Base-by-base conservation (phyloP, 2,329 filamentous ascomycete genomes). In the Epichloe scottii region DNA sequence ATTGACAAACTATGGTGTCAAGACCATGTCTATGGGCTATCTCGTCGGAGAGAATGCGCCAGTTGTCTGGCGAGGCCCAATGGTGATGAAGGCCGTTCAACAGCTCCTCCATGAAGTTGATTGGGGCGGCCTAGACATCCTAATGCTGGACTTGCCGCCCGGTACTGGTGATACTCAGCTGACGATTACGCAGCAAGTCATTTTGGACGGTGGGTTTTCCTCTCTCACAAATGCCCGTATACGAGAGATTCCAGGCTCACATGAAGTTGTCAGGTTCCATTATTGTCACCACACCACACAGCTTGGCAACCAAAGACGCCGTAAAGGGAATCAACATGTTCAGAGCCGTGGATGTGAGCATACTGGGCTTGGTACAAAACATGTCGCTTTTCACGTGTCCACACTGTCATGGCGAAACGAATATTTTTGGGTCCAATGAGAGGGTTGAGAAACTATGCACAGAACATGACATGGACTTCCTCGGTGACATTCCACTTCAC, bases 21-120 rank as follows among this genome's bases (percentile, higher is more conserved):
- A 94, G 68, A 94, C 89, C 50, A 98, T 98, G 93, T 96, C 90
- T 0, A 97, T 98, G 87, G 93, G 93, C 47, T 97, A 95, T 57
- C 77, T 98, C 1, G 82, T 95, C 1, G 80, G 79, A 19, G 84
- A 89, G 57, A 77, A 82, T 11, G 85, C 87, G 5, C 88, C 90
- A 0, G 85, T 98, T 15, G 90, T 93, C 34, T 98, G 93, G 93
- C 82, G 93, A 48, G 93, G 93, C 0, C 78, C 95, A 2, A 96
- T 98, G 90, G 87, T 97, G 14, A 94, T 95, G 77, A 98, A 97
- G 63, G 93, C 93, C 0, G 77, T 98, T 56, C 90, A 96, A 59
- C 93, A 98, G 64, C 81, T 98, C 5, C 78, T 98, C 7, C 91
- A 96, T 65, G 89, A 95, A 58, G 93, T 98, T 0, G 86, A 93